Base-by-base conservation (phyloP, 2,329 filamentous ascomycete species). In the Penicillium crustosum region DNA sequence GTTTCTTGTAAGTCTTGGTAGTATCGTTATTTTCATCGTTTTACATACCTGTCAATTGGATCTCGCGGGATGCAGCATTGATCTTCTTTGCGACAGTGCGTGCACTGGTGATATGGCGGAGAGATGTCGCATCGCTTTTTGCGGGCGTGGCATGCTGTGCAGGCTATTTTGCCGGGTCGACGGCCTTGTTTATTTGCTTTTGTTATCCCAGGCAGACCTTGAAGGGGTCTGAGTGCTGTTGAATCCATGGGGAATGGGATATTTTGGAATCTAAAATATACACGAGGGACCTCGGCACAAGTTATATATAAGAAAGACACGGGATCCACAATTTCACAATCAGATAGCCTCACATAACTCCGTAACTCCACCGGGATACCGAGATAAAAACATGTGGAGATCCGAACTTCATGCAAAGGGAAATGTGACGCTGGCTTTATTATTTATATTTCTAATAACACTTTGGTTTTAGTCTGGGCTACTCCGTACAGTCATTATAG, bases 61-160 rank as follows among this genome's bases (percentile, higher is more conserved):
- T 57, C 42, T 27, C 55, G 35, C 6, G 49, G 50, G 21, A 57
- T 49, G 17, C 55, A 57, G 19, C 19, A 8, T 35, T 43, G 43
- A 4, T 21, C 29, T 29, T 57, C 55, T 25, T 53, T 53, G 17
- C 42, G 36, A 36, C 55, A 57, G 33, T 53, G 50, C 9, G 43
- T 53, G 36, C 55, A 57, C 36, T 57, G 55, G 19, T 48, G 19
- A n/a, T 48, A 41, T 29, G 55, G 55, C 13, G 49, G 49, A 7
- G 27, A 23, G 19, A 45, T 45, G 7, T 57, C 55, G 5, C 55
- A 57, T 27, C 55, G 42, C 43, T 57, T 57, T 39, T 57, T 57
- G 27, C 49, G 55, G 9, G 17, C 36, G 42, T 57, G 55, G 29
- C 55, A 57, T 7, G 55, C 55, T 7, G 19, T 27, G 7, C 55